Evolutionary conservation across 2,329 filamentous ascomycete genomes (phyloP).

Genomic region (Rhinocladiella mackenziei): DNA sequence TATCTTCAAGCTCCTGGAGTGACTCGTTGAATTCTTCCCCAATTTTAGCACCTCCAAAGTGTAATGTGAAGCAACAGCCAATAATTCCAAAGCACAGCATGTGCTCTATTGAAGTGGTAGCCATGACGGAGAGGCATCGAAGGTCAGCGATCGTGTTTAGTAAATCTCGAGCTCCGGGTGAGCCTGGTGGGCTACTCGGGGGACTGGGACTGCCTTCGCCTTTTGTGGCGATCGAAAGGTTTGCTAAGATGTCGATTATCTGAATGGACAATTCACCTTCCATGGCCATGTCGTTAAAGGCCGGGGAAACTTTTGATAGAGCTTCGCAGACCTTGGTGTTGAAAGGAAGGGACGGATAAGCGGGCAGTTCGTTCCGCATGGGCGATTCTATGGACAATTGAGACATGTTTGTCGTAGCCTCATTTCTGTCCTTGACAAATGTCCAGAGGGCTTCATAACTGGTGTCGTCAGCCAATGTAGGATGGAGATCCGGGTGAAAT

Average conservation of each 20-base stretch:
- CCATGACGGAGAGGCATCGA: conserved; percentile 14
- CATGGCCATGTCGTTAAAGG: conserved; percentile 22
- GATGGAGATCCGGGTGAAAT: background rate
- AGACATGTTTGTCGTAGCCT: conserved; percentile 15
- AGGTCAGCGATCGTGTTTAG: conserved; percentile 19
- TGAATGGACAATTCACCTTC: conserved; percentile 20
- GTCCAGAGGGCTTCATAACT: conserved; percentile 20
- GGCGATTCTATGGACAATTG: conserved; percentile 17
- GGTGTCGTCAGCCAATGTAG: conserved; percentile 4
- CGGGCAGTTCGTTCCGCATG: conserved; percentile 17
- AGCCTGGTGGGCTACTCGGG: conserved; percentile 7
- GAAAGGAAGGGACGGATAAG: conserved; percentile 20
- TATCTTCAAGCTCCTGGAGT: conserved; percentile 19
- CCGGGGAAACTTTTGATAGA: conserved; percentile 17
- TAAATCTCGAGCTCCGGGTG: conserved; percentile 6
- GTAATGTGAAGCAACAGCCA: conserved; percentile 18
- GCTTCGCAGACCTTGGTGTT: conserved; percentile 16
- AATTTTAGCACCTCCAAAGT: conserved; percentile 10
- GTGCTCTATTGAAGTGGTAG: conserved; percentile 18
- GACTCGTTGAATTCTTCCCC: conserved; percentile 15
- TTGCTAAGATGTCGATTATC: conserved; percentile 19
- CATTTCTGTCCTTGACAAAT: conserved; percentile 21
- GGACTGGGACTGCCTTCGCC: conserved; percentile 11
- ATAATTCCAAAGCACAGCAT: conserved; percentile 19
- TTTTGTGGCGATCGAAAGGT: conserved; percentile 10